Percentiles rank a stretch among this genome's conserved stretches.
These are phyloP conservation scores for Fusarium tricinctum DNA, from an alignment of 2,329 filamentous ascomycete species.

Conservation along the genomic window DNA sequence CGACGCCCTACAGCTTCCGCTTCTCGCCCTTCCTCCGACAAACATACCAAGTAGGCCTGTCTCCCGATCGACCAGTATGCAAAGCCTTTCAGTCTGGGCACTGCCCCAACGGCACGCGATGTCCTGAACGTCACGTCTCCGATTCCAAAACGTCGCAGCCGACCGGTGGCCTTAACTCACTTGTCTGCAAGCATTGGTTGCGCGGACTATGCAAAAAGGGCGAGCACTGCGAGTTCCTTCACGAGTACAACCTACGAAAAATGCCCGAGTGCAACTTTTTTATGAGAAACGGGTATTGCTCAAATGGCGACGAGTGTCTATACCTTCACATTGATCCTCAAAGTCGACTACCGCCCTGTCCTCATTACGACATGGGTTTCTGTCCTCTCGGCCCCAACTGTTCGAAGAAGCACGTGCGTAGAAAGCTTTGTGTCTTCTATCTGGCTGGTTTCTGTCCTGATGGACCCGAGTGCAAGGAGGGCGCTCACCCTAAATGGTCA, in stretches of 20 bases:
- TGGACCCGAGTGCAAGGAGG: constrained; percentile 78
- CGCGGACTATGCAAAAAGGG: constrained; percentile 98
- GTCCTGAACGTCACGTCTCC: constrained; percentile 83
- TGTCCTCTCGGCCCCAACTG: constrained; percentile 91
- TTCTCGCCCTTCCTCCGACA: constrained; percentile 88
- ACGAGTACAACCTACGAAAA: constrained; percentile 97
- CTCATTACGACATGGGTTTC: constrained; percentile 95
- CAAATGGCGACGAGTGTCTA: constrained; percentile 95
- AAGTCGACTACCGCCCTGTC: constrained; percentile 82
- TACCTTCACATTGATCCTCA: constrained; percentile 92
- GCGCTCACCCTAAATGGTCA: constrained; percentile 86
- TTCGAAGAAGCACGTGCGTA: constrained; percentile 88
- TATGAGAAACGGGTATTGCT: constrained; percentile 92
- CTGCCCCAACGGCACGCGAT: constrained; percentile 86
- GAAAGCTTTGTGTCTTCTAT: constrained; percentile 85
- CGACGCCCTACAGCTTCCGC: constrained; percentile 77
- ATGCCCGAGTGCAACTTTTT: constrained; percentile 99
- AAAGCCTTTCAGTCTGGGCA: constrained; percentile 87
- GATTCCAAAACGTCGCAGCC: constrained; percentile 55
- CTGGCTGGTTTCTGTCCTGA: constrained; percentile 96
- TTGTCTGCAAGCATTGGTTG: constrained; percentile 99
- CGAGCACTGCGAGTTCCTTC: constrained; percentile 95
- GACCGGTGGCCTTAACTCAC: constrained; percentile 76
- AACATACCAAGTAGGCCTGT: constrained; percentile 87
- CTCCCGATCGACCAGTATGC: constrained; percentile 84